Evolutionary conservation across 345 rosid genomes (phyloP).

Genomic region (Eucalyptus caleyi): DNA sequence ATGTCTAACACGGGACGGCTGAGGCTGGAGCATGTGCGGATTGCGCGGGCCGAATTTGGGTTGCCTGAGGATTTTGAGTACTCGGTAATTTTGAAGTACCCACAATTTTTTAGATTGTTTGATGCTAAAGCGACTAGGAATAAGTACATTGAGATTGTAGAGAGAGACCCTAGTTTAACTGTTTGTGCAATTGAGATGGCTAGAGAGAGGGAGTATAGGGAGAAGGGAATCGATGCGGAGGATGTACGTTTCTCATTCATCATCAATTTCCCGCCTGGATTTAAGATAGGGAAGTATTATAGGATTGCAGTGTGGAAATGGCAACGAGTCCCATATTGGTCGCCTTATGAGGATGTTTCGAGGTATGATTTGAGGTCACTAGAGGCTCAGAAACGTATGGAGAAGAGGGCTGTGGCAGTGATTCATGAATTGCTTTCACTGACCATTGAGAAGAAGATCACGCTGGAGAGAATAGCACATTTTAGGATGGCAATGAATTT

Average conservation of each 20-base stretch:
- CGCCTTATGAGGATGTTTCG: constrained; percentile 78
- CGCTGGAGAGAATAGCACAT: constrained; percentile 86
- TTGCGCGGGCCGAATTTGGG: constrained; percentile 73
- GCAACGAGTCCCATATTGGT: constrained; percentile 95
- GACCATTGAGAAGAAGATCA: constrained; percentile 86
- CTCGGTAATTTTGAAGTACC: constrained; percentile 63
- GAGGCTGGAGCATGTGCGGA: constrained; percentile 72
- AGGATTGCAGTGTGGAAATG: constrained; percentile 94
- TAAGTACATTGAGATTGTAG: constrained; percentile 78
- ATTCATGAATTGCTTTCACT: constrained; percentile 76
- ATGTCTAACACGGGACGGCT: constrained; percentile 68
- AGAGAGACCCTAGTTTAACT: constrained; percentile 34
- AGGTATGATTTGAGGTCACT: constrained; percentile 81
- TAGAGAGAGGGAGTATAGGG: constrained; percentile 85
- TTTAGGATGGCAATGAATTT: constrained; percentile 70
- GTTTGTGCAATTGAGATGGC: constrained; percentile 64
- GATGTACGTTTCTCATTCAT: constrained; percentile 75
- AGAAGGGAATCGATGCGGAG: constrained; percentile 73
- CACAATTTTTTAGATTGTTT: constrained; percentile 46
- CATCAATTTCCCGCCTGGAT: constrained; percentile 85
- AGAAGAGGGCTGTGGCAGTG: constrained; percentile 89
- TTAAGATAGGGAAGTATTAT: constrained; percentile 85
- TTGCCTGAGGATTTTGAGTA: constrained; percentile 89
- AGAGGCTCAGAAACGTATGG: constrained; percentile 90
- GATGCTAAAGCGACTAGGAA: constrained; percentile 70